Evolutionary conservation across 805 yeast genomes (phyloP), one percentile per base, ranked within the genome.

Genomic region (Suhomyces sp.): DNA sequence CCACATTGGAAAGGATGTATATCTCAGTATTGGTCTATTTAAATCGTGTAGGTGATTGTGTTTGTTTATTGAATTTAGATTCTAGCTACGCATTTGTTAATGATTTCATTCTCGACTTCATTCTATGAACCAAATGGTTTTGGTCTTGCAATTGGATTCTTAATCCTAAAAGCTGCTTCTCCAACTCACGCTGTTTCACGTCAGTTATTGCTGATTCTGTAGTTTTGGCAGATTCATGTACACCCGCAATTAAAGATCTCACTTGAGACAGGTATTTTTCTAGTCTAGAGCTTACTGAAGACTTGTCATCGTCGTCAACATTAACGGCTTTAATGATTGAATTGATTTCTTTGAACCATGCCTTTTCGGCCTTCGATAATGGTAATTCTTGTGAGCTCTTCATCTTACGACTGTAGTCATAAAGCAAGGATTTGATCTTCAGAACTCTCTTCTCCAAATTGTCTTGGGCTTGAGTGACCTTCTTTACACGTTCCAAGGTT

Each of bases 281-380:
- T 8, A 63, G 50, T 13, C 51, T 49, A 4, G 48, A 44, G 2
- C 35, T 44, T 15, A 67, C 49, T 35, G 61, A 54, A 2, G 43
- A 40, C 2, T 47, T 44, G 8, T 54, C 53, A 12, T 47, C 50
- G 24, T 49, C 45, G 9, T 37, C 31, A 25, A 44, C 24, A 46
- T 31, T 35, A 20, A 54, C 44, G 6, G 31, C 43, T 51, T 73
- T 72, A 39, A 74, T 21, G 15, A 49, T 43, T 2, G 33, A 41
- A 50, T 74, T 72, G 35, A 75, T 59, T 51, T 75, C 78, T 27
- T 63, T 61, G 46, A 70, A 66, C 78, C 78, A 75, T 4, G 47
- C 49, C 46, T 58, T 63, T 51, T 75, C 79, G 20, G 67, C 64
- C 1, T 57, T 51, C 1, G 77, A 69, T 24, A 75, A 57, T 6